phyloP scores from a whole-genome alignment of 2,329 filamentous ascomycete species.

The Alternaria burnsii region DNA sequence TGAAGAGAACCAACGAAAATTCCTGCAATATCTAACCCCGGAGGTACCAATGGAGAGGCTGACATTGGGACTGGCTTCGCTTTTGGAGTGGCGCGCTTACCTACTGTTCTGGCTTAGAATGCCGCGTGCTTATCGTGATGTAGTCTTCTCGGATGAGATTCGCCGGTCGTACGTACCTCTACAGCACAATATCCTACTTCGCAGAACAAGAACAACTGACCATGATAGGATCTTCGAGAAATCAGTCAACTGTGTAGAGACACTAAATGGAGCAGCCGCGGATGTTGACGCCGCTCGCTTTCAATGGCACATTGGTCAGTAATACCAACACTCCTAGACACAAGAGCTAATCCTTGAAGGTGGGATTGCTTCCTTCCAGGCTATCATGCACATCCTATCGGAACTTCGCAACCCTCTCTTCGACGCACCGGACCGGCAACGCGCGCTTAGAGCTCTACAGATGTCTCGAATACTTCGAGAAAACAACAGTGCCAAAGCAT shows the following conservation, averaged over 20 bases:
- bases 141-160: slow-evolving; percentile 47
- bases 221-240: slow-evolving; percentile 48
- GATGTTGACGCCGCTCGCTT: slow-evolving; percentile 50
- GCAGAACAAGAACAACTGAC: slow-evolving; percentile 1
- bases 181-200: neutral
- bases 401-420: slow-evolving; percentile 51
- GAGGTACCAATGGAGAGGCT: slow-evolving; percentile 45
- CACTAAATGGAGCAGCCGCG: slow-evolving; percentile 44
- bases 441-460: slow-evolving; percentile 46
- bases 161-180: slow-evolving; percentile 42
- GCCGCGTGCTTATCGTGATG: slow-evolving; percentile 48
- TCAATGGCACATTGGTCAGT: slow-evolving; percentile 50
- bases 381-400: slow-evolving; percentile 51
- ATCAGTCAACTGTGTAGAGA: slow-evolving; percentile 50
- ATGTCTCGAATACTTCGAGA: slow-evolving; percentile 44
- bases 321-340: neutral
- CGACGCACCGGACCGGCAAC: slow-evolving; percentile 45
- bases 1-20: slow-evolving; percentile 44
- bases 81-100: slow-evolving; percentile 51
- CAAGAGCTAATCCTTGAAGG: slow-evolving; percentile 28
- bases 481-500: slow-evolving; percentile 47
- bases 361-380: slow-evolving; percentile 47
- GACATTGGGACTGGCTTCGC: slow-evolving; percentile 40
- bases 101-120: slow-evolving; percentile 52
- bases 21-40: slow-evolving; percentile 42